Base-by-base conservation (phyloP, 2,329 filamentous ascomycete genomes). In the Chalaropsis thielavioides region DNA sequence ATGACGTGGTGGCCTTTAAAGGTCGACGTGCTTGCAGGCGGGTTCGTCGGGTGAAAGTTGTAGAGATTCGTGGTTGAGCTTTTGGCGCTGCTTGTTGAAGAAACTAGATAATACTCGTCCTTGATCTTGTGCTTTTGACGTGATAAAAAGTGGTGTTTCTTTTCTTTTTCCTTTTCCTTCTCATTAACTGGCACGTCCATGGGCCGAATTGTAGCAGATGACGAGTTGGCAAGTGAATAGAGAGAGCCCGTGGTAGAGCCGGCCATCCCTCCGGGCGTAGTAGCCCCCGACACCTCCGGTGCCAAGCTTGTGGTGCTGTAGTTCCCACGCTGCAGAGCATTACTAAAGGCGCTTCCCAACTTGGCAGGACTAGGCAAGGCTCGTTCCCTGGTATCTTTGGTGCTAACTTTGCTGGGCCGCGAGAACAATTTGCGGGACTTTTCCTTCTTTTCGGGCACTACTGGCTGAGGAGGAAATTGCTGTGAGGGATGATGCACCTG, bases 371-470 rank as follows among this genome's bases (percentile, higher is more conserved):
- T 91, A 0, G 88, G 87, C 27, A 89, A 73, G 1, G 85, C 81
- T 69, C 87, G 86, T 19, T 86, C 80, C 70, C 84, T 86, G 6
- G 79, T 69, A 10, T 90, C 86, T 72, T 88, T 90, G 66, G 85
- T 83, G 62, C 83, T 81, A 70, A 90, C 88, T 75, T 87, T 90
- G 71, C 87, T 87, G 0, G 88, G 88, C 62, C 89, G 82, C 6
- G 86, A 89, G 72, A 92, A 92, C 35, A 92, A 79, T 76, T 92
- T 92, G 73, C 89, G 87, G 75, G 90, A 91, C 68, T 85, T 85
- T 74, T 86, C 86, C 70, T 86, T 84, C 67, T 89, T 89, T 70
- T 89, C 86, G 35, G 82, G 78, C 73, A 88, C 86, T 69, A 88
- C 85, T 1, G 78, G 68, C 62, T 69, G 68, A 68, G 70, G 74